Evolutionary conservation across 345 rosid species (phyloP).

Genomic region (Raphanus sativus): DNA sequence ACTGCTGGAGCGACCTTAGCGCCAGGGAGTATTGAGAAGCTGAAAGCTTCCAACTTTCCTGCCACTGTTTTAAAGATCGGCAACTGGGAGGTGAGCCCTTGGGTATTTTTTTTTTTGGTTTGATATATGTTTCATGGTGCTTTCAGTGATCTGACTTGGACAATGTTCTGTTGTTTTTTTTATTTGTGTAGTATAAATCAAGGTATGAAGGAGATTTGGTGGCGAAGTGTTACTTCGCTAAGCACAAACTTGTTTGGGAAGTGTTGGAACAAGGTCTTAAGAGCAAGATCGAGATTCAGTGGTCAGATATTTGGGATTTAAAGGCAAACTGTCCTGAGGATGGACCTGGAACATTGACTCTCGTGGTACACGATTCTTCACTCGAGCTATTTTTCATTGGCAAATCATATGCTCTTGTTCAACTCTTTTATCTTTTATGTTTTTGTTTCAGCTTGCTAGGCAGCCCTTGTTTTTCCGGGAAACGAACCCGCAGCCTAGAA

Average conservation of each 20-base stretch:
- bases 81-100: conserved; percentile 73
- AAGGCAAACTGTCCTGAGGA: conserved; percentile 81
- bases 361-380: conserved; percentile 58
- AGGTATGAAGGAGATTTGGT: conserved; percentile 99
- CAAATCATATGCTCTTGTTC: background rate
- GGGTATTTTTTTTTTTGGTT: background rate
- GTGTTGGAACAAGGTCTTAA: conserved; percentile 94
- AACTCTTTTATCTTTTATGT: conserved; percentile 13
- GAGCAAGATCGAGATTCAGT: conserved; percentile 98
- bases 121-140: background rate
- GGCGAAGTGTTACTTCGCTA: conserved; percentile 98
- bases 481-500: conserved; percentile 97
- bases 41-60: conserved; percentile 95
- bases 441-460: conserved; percentile 70
- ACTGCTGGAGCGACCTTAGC: conserved; percentile 16
- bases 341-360: conserved; percentile 82
- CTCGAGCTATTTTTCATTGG: background rate
- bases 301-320: conserved; percentile 95
- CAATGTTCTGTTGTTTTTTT: background rate
- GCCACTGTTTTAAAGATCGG: conserved; percentile 85
- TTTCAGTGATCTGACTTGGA: conserved; percentile 2
- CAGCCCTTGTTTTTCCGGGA: conserved; percentile 97
- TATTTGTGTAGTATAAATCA: conserved; percentile 64
- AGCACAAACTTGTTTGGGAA: conserved; percentile 99
- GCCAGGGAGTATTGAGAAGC: conserved; percentile 59